A percentile compares a stretch with the other conserved stretches of the same genome.
Evolutionary conservation across 2,329 filamentous ascomycete species (phyloP).

Genomic region (Colletotrichum tropicale): DNA sequence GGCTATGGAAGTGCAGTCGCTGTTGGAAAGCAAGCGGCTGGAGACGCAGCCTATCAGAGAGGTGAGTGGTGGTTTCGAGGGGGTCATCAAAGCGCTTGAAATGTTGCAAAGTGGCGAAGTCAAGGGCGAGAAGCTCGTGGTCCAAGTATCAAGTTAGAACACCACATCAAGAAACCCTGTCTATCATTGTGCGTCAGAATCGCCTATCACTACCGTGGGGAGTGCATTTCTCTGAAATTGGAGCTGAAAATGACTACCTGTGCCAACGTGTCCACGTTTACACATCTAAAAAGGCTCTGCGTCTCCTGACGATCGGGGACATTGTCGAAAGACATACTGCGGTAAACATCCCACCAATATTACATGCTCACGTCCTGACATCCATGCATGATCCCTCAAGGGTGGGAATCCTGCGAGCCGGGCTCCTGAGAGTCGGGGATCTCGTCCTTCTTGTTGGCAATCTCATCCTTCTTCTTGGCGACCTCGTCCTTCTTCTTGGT

Average conservation of each 20-base stretch:
- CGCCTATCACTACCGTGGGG: background rate
- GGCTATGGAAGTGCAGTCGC: conserved; percentile 12
- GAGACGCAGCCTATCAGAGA: conserved; percentile 1
- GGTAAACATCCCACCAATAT: background rate
- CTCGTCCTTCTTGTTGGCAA: background rate
- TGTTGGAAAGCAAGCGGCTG: conserved; percentile 1
- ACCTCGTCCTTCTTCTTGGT: no score
- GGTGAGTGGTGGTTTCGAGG: background rate
- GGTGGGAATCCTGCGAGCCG: background rate
- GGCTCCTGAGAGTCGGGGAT: background rate
- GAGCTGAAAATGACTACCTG: background rate
- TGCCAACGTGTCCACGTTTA: background rate
- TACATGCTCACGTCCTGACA: background rate
- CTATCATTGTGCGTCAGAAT: background rate
- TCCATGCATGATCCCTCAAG: background rate
- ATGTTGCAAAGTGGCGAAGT: background rate
- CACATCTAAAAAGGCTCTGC: background rate
- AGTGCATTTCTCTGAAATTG: fast-evolving
- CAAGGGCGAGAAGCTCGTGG: background rate
- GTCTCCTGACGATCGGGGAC: background rate
- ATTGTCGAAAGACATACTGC: background rate
- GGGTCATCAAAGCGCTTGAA: background rate
- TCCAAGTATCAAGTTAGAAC: background rate
- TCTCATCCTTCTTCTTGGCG: background rate
- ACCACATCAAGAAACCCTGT: background rate